These are phyloP conservation scores for Filobasidium floriforme DNA, from an alignment of 768 basidiomycete genomes.

Conservation along the genomic window DNA sequence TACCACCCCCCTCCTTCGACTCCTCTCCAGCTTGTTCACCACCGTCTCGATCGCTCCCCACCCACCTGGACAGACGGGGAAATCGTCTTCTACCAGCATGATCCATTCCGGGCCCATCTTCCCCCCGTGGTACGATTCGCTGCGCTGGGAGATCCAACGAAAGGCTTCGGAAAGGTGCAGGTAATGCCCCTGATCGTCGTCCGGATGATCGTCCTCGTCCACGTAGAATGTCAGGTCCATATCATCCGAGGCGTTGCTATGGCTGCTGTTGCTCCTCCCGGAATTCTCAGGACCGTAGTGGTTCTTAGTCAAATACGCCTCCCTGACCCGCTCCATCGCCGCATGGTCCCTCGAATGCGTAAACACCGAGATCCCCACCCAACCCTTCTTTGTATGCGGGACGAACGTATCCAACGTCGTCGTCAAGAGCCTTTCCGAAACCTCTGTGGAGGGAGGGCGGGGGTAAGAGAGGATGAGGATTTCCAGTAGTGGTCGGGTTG, in stretches of 20 bases:
- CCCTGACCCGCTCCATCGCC: not conserved
- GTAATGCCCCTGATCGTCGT: not conserved
- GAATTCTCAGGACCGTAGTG: not conserved
- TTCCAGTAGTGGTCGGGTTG: not conserved
- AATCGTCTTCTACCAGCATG: constrained; percentile 2
- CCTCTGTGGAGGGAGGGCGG: not conserved
- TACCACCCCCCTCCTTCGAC: not conserved
- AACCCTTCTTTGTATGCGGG: not conserved
- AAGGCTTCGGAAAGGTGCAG: not conserved
- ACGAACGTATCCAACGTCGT: not conserved
- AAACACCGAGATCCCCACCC: not conserved
- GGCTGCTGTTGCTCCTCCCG: no score
- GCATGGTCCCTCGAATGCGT: not conserved
- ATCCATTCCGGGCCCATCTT: not conserved
- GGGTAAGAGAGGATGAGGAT: constrained; percentile 4
- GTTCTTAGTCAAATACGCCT: not conserved
- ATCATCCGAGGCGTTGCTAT: no score
- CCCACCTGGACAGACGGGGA: not conserved
- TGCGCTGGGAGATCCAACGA: not conserved
- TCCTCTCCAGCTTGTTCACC: not conserved
- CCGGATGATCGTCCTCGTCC: not conserved
- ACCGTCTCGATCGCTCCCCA: not conserved
- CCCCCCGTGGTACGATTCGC: no score
- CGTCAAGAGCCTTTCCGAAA: not conserved
- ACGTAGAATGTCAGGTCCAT: not conserved